Conservation (phyloP, 306 rosid genomes). For the Vicia villosa region DNA sequence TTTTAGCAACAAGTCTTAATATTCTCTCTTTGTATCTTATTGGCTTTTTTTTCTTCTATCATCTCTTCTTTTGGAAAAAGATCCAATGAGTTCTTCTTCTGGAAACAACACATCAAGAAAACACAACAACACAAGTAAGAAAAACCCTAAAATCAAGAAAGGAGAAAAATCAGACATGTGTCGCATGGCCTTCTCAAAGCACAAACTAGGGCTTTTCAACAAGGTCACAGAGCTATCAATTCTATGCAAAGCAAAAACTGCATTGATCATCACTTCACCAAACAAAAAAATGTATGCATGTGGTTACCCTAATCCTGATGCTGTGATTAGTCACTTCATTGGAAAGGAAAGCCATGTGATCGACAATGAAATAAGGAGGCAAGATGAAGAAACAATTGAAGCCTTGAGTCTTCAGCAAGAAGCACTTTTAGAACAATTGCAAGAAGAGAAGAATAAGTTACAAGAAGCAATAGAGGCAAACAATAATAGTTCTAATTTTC, state of each 20-base stretch:
- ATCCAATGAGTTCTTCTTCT: too few relatives aligned
- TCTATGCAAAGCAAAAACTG: slow-evolving; percentile 51
- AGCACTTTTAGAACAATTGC: neutral
- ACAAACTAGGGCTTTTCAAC: slow-evolving; percentile 29
- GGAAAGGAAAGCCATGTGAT: too few relatives aligned
- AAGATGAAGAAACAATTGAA: neutral
- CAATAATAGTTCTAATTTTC: fast-evolving
- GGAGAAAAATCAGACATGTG: too few relatives aligned
- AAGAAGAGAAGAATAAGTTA: neutral
- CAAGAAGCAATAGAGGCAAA: neutral
- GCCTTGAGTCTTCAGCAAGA: neutral
- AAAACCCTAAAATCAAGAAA: too few relatives aligned
- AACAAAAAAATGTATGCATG: slow-evolving; percentile 51
- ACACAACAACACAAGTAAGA: too few relatives aligned
- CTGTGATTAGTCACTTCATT: slow-evolving; percentile 14
- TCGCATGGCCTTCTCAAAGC: too few relatives aligned
- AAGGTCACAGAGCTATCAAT: slow-evolving; percentile 68
- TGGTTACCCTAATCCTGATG: slow-evolving; percentile 45
- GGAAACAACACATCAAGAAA: too few relatives aligned
- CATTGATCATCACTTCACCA: slow-evolving; percentile 52
- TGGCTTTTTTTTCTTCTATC: too few relatives aligned
- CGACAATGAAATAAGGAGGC: neutral
- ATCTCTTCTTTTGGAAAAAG: too few relatives aligned
- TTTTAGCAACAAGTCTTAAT: too few relatives aligned
- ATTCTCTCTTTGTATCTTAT: too few relatives aligned